These are phyloP conservation scores for Aspergillus intermedius DNA, from an alignment of 2,329 filamentous ascomycete species.

Conservation along the genomic window DNA sequence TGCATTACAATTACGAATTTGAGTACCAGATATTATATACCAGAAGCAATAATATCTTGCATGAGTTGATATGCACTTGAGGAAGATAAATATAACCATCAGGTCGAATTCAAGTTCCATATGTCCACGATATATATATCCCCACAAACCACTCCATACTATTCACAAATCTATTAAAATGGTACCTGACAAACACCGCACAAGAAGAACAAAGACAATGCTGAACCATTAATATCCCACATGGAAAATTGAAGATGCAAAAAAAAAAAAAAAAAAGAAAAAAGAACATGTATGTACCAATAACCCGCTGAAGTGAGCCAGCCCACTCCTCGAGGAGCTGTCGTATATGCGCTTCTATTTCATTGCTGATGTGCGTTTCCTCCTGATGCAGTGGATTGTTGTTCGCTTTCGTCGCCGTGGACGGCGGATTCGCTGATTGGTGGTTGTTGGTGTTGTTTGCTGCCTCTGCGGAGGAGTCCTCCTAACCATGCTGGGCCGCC, in stretches of 20 bases:
- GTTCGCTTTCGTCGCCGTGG: neutral
- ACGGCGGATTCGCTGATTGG: neutral
- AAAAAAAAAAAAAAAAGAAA: neutral
- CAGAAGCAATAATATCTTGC: too few species aligned
- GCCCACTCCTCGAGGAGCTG: neutral
- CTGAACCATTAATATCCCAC: neutral
- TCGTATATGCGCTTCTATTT: too few species aligned
- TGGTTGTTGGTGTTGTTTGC: neutral
- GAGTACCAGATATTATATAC: too few species aligned
- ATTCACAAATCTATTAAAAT: neutral
- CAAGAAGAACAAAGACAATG: neutral
- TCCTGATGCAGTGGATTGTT: neutral
- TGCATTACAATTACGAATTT: too few species aligned
- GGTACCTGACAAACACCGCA: neutral
- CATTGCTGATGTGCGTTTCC: neutral
- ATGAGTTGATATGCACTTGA: too few species aligned
- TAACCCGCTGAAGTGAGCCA: neutral
- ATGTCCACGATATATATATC: too few species aligned
- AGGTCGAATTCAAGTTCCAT: neutral
- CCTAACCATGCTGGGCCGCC: slow-evolving; percentile 32
- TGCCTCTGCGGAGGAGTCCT: slow-evolving; percentile 21
- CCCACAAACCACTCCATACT: neutral
- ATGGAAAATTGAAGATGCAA: neutral
- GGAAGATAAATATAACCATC: too few species aligned
- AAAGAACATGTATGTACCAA: neutral